Conservation (phyloP, 495 filamentous ascomycete genomes). For the Penicillium arizonense region DNA sequence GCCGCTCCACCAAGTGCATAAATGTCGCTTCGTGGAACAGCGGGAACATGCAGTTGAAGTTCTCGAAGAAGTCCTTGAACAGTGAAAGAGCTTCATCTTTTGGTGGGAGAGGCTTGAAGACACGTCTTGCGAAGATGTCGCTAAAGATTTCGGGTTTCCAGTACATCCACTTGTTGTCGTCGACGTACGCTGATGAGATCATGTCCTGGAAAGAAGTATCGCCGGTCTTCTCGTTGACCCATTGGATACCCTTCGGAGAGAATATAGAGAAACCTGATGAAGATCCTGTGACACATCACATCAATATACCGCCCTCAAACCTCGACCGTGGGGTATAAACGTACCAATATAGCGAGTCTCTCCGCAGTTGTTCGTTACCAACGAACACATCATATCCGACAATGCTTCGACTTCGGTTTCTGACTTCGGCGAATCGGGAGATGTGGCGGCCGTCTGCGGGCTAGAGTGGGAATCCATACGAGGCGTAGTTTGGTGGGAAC, state of each 20-base stretch:
- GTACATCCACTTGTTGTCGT: conserved; percentile 90
- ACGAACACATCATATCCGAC: conserved; percentile 98
- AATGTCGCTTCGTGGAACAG: conserved; percentile 97
- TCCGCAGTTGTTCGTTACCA: conserved; percentile 96
- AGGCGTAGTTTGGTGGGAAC: conserved; percentile 47
- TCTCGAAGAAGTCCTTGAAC: conserved; percentile 91
- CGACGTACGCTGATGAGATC: conserved; percentile 78
- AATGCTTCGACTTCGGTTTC: conserved; percentile 82
- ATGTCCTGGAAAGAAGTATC: conserved; percentile 93
- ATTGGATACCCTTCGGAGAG: conserved; percentile 95
- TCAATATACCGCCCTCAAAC: conserved; percentile 9
- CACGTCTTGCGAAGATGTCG: conserved; percentile 85
- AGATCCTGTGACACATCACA: conserved; percentile 57
- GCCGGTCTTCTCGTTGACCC: conserved; percentile 98
- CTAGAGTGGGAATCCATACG: conserved; percentile 53
- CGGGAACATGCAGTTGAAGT: conserved; percentile 98
- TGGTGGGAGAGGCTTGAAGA: conserved; percentile 77
- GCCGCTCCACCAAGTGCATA: conserved; percentile 90
- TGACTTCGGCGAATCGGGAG: conserved; percentile 54
- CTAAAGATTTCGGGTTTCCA: conserved; percentile 96
- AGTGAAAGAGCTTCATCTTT: conserved; percentile 79
- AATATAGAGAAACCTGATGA: conserved; percentile 99
- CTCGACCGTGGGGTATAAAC: conserved; percentile 15
- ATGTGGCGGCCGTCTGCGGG: conserved; percentile 58
- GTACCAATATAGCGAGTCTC: conserved; percentile 96